A percentile compares a stretch with the other conserved stretches of the same genome.
These are phyloP conservation scores for Paraphoma sp. DNA, from an alignment of 2,329 filamentous ascomycete genomes.

Conservation along the genomic window DNA sequence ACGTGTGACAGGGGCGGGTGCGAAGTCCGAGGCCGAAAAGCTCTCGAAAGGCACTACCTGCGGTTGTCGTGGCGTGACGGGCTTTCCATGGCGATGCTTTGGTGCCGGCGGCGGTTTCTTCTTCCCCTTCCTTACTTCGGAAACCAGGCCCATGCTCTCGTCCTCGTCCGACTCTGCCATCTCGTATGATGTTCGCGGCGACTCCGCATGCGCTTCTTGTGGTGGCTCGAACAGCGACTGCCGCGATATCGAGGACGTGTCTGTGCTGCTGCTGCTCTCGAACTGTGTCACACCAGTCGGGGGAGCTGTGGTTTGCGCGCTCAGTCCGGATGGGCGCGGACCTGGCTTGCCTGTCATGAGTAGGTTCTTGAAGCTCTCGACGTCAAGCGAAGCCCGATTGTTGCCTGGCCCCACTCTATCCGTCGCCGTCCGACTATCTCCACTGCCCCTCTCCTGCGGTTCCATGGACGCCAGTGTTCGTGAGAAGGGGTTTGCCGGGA, in stretches of 20 bases:
- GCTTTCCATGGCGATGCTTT: constrained; percentile 78
- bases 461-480: constrained; percentile 49
- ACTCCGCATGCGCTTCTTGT: constrained; percentile 54
- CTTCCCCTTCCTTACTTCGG: constrained; percentile 60
- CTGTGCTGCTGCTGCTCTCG: constrained; percentile 62
- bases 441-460: constrained; percentile 29
- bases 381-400: constrained; percentile 65
- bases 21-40: constrained; percentile 33
- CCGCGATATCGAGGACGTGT: constrained; percentile 65
- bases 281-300: constrained; percentile 32
- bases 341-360: constrained; percentile 74
- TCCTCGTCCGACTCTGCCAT: constrained; percentile 60
- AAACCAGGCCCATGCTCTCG: constrained; percentile 43
- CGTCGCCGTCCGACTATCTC: constrained; percentile 34
- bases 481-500: constrained; percentile 46
- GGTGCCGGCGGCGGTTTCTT: constrained; percentile 71
- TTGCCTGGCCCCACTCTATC: constrained; percentile 30
- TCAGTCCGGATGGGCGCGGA: constrained; percentile 34
- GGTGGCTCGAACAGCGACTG: constrained; percentile 65
- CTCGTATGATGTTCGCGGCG: constrained; percentile 66
- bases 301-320: constrained; percentile 31
- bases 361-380: constrained; percentile 78
- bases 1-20: constrained; percentile 28
- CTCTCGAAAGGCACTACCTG: constrained; percentile 46
- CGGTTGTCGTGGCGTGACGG: constrained; percentile 62